Evolutionary conservation across 2,329 filamentous ascomycete genomes (phyloP).

Genomic region (Botryotinia calthae): DNA sequence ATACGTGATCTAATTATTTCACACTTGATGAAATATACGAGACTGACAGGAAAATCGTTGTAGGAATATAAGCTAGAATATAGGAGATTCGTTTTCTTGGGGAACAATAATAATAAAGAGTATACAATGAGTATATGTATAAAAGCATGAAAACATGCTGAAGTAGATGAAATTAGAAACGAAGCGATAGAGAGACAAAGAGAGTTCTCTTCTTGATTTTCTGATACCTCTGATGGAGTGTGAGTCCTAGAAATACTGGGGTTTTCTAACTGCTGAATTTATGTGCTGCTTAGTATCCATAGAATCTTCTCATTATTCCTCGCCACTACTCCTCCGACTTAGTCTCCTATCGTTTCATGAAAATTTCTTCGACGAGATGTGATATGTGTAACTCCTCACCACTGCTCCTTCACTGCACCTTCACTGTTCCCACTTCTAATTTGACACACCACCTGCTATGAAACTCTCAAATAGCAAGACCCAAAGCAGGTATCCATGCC

Average conservation of each 20-base stretch:
- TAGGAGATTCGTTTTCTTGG: too few species aligned
- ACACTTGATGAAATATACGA: fast-evolving
- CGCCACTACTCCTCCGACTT: too few species aligned
- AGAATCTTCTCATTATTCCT: neutral
- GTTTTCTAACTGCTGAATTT: neutral
- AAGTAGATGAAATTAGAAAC: neutral
- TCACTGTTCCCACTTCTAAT: neutral
- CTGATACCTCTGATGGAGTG: too few species aligned
- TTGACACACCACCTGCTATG: neutral
- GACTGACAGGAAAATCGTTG: too few species aligned
- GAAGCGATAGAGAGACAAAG: neutral
- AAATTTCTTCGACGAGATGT: neutral
- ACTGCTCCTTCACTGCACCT: neutral
- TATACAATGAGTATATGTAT: neutral
- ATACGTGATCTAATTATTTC: too few species aligned
- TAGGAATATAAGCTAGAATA: too few species aligned
- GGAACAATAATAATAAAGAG: too few species aligned
- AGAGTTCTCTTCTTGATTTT: neutral
- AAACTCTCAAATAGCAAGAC: neutral
- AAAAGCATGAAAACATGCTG: fast-evolving
- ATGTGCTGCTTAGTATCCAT: neutral
- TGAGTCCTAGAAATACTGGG: neutral
- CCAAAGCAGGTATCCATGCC: neutral
- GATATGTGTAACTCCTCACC: neutral
- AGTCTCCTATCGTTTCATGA: fast-evolving